A percentile compares a stretch with the other conserved stretches of the same genome.
phyloP scores from a whole-genome alignment of 495 filamentous ascomycete genomes.

The Letharia columbiana region DNA sequence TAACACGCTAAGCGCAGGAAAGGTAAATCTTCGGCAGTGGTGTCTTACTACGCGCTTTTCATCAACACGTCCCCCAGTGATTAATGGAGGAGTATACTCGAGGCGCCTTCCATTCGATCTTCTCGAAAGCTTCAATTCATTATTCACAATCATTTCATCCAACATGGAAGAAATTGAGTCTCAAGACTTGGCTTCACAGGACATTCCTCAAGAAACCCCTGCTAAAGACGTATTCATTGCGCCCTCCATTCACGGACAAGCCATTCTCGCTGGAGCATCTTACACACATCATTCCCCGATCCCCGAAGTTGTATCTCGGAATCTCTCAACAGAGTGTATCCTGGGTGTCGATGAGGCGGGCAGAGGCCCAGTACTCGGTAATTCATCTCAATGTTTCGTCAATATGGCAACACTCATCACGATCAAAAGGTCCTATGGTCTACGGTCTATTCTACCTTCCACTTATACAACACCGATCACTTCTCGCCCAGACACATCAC shows the following conservation, averaged over 20 bases:
- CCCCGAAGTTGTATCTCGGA: slow-evolving; percentile 41
- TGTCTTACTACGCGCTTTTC: background rate
- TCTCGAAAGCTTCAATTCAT: too few relatives aligned
- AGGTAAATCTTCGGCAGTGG: slow-evolving; percentile 3
- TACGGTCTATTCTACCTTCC: slow-evolving; percentile 88
- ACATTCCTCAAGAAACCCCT: slow-evolving; percentile 47
- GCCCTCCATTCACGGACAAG: slow-evolving; percentile 58
- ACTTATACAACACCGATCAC: slow-evolving; percentile 50
- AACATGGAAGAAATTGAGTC: slow-evolving; percentile 29
- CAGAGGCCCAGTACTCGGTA: slow-evolving; percentile 78
- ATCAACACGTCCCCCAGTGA: background rate
- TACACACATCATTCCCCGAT: slow-evolving; percentile 80
- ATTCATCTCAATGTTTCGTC: background rate
- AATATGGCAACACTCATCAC: background rate
- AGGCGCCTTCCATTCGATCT: too few relatives aligned
- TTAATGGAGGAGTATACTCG: too few relatives aligned
- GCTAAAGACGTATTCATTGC: slow-evolving; percentile 58
- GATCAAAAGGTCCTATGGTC: slow-evolving; percentile 70
- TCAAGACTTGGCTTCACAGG: slow-evolving; percentile 38
- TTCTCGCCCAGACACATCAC: slow-evolving; percentile 66
- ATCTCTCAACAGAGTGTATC: slow-evolving; percentile 43
- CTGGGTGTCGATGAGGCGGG: slow-evolving; percentile 95
- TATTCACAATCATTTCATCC: background rate
- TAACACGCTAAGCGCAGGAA: background rate
- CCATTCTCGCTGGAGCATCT: slow-evolving; percentile 61